A percentile compares a stretch with the other conserved stretches of the same genome.
Conservation (phyloP, 2,329 filamentous ascomycete species). For the Fusarium citri region DNA sequence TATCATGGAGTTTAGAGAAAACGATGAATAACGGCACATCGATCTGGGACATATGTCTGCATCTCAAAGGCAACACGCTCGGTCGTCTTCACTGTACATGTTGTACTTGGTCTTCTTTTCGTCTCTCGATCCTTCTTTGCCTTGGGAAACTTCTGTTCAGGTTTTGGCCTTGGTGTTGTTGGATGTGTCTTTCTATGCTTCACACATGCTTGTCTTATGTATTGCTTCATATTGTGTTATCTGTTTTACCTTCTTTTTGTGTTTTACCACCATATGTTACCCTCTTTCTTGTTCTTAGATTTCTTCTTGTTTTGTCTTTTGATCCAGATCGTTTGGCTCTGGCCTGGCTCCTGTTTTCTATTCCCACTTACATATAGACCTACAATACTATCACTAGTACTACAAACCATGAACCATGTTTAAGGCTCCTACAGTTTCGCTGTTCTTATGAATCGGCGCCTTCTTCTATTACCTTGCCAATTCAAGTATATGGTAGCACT, state of each 20-base stretch:
- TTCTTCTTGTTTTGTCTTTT: neutral
- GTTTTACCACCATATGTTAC: neutral
- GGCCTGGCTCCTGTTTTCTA: neutral
- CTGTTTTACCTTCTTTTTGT: neutral
- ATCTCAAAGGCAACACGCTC: neutral
- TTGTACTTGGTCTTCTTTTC: neutral
- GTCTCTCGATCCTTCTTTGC: too few species aligned
- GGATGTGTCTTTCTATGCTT: neutral
- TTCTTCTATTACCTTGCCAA: neutral
- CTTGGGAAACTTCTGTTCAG: neutral
- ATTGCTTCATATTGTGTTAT: neutral
- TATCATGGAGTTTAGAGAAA: neutral
- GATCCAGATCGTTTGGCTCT: neutral
- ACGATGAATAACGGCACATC: slow-evolving; percentile 12
- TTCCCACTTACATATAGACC: neutral
- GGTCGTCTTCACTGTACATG: neutral
- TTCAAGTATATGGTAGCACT: neutral
- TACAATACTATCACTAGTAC: neutral
- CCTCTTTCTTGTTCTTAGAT: neutral
- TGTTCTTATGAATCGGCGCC: neutral
- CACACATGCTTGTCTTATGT: neutral
- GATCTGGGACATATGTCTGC: neutral
- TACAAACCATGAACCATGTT: neutral
- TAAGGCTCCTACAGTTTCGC: neutral
- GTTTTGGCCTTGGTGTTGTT: neutral